These are phyloP conservation scores for Beauveria caledonica DNA, from an alignment of 2,329 filamentous ascomycete species.

Conservation along the genomic window DNA sequence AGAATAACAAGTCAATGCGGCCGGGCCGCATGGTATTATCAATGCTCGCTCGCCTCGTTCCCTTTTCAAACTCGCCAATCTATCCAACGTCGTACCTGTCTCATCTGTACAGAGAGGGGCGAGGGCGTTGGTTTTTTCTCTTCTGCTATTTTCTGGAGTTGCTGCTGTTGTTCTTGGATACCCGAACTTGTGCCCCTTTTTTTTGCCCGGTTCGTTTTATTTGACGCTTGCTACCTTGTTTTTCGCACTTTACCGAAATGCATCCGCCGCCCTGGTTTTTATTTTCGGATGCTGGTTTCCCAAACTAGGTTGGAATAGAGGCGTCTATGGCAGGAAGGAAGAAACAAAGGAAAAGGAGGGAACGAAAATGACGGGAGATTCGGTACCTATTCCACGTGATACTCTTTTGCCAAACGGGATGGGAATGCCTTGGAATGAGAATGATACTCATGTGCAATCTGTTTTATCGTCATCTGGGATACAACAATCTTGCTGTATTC, in stretches of 20 bases:
- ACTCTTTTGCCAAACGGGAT: background rate
- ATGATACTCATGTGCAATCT: background rate
- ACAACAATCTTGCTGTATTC: background rate
- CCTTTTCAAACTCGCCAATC: background rate
- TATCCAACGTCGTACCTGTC: background rate
- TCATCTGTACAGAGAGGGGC: background rate
- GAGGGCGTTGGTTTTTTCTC: background rate
- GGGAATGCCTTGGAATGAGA: background rate
- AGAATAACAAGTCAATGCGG: background rate
- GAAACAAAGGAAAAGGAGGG: constrained; percentile 4
- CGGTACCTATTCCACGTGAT: background rate
- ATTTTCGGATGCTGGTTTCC: constrained; percentile 23
- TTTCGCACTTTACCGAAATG: background rate
- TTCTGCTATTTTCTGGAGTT: constrained; percentile 17
- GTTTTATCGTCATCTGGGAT: background rate
- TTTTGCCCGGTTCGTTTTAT: background rate
- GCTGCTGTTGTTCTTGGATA: constrained; percentile 26
- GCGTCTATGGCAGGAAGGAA: constrained; percentile 22
- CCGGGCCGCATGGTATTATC: background rate
- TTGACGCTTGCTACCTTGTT: background rate
- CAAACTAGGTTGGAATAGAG: constrained; percentile 28
- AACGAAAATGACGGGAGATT: background rate
- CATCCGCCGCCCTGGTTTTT: constrained; percentile 31
- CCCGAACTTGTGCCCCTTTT: constrained; percentile 26
- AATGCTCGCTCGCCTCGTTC: background rate